Conservation (phyloP, 2,329 filamentous ascomycete genomes). For the Fusarium coicis region DNA sequence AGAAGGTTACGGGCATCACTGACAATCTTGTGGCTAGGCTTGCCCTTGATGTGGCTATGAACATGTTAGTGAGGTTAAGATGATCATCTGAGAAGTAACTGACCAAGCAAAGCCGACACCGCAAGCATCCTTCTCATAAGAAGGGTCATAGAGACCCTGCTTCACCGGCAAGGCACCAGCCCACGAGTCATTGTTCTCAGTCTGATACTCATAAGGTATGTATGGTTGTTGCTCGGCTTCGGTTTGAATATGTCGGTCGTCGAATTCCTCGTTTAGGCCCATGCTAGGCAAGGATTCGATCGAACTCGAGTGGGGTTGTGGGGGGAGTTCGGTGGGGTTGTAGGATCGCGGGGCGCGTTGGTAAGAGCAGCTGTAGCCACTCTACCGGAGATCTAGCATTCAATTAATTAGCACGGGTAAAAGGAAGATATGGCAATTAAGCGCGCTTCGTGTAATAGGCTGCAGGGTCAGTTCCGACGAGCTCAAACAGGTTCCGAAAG, state of each 20-base stretch:
- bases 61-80: slow-evolving; percentile 33
- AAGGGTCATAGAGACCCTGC: slow-evolving; percentile 98
- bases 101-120: slow-evolving; percentile 99
- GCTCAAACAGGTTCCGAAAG: slow-evolving; percentile 5
- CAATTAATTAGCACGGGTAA: slow-evolving; percentile 35
- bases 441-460: neutral
- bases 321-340: slow-evolving; percentile 39
- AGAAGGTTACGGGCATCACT: slow-evolving; percentile 96
- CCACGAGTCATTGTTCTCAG: slow-evolving; percentile 87
- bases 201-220: slow-evolving; percentile 85
- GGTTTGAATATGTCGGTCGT: slow-evolving; percentile 73
- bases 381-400: slow-evolving; percentile 38
- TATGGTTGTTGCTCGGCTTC: slow-evolving; percentile 70
- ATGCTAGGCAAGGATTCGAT: slow-evolving; percentile 71
- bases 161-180: slow-evolving; percentile 95
- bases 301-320: slow-evolving; percentile 39
- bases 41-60: slow-evolving; percentile 92
- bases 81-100: slow-evolving; percentile 48
- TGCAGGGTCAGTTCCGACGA: neutral
- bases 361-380: slow-evolving; percentile 41
- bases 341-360: slow-evolving; percentile 42
- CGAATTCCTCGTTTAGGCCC: slow-evolving; percentile 73
- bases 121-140: slow-evolving; percentile 98
- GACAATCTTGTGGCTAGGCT: slow-evolving; percentile 96
- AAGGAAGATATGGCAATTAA: slow-evolving; percentile 12